phyloP scores from a whole-genome alignment of 257 asterid genomes.

The Solanum pennellii region DNA sequence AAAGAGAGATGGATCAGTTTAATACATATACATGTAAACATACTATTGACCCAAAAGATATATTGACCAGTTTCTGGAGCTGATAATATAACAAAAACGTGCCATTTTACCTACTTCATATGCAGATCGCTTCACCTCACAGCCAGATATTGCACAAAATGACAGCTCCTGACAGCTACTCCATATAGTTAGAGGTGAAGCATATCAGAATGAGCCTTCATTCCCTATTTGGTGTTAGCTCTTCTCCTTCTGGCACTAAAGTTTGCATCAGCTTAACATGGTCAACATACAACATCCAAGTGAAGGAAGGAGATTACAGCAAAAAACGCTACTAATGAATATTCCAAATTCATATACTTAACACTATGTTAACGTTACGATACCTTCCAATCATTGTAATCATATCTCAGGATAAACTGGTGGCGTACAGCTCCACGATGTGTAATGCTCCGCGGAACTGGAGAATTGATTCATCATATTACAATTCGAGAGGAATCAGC shows the following conservation, averaged over 20 bases:
- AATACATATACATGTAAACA: not conserved
- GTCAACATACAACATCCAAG: not conserved
- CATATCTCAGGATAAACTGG: not conserved
- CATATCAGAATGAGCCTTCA: not conserved
- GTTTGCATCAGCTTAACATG: not conserved
- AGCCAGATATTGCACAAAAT: not conserved
- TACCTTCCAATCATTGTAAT: no score
- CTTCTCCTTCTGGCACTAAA: not conserved
- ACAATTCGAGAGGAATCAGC: not conserved
- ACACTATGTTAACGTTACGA: not conserved
- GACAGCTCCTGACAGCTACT: not conserved
- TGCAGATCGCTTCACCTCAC: not conserved
- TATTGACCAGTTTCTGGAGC: not conserved
- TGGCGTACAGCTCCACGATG: not conserved
- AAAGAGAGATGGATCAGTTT: not conserved
- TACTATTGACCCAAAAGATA: not conserved
- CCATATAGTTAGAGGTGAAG: not conserved
- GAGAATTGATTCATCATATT: not conserved
- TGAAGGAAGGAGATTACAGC: not conserved
- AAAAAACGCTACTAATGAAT: not conserved
- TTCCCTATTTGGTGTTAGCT: not conserved
- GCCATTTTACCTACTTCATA: not conserved
- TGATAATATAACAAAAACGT: not conserved
- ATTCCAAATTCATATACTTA: not conserved
- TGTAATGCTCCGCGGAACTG: not conserved